Evolutionary conservation across 306 rosid species (phyloP).

Genomic region (Clitoria ternatea): DNA sequence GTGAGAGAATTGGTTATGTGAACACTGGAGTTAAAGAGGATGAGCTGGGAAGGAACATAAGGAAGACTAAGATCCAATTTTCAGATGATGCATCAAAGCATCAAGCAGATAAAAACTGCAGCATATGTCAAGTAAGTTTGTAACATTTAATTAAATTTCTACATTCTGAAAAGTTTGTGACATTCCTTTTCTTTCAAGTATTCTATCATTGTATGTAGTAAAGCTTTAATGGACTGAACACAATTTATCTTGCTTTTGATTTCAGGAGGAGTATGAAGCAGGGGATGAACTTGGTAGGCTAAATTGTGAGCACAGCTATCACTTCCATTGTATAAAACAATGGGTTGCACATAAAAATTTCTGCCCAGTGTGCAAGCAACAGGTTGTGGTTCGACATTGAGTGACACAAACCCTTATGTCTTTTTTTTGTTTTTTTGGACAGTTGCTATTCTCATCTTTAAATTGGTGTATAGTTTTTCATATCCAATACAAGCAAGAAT

Average conservation of each 20-base stretch:
- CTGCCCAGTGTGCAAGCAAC: slow-evolving; percentile 88
- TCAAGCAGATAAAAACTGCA: slow-evolving; percentile 66
- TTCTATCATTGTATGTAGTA: background rate
- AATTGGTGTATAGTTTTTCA: slow-evolving; percentile 61
- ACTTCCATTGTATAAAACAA: slow-evolving; percentile 66
- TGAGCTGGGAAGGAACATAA: slow-evolving; percentile 54
- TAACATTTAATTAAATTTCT: background rate
- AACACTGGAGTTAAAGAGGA: slow-evolving; percentile 82
- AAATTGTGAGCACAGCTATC: slow-evolving; percentile 73
- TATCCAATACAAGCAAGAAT: slow-evolving; percentile 37
- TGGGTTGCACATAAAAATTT: slow-evolving; percentile 82
- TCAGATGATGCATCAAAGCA: slow-evolving; percentile 35
- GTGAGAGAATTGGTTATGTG: slow-evolving; percentile 87
- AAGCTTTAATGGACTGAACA: background rate
- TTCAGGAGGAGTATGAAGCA: slow-evolving; percentile 82
- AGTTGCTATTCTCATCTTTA: slow-evolving; percentile 18
- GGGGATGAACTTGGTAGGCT: slow-evolving; percentile 82
- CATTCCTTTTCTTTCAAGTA: background rate
- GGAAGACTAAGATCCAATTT: slow-evolving; percentile 46
- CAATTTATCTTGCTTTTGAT: slow-evolving; percentile 11
- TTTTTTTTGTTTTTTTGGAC: slow-evolving; percentile 11
- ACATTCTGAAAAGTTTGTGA: background rate
- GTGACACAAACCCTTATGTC: background rate
- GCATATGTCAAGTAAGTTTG: slow-evolving; percentile 77
- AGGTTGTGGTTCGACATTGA: slow-evolving; percentile 50